Evolutionary conservation across 306 rosid species (phyloP), one percentile per base, ranked within the genome.

Genomic region (Prinsepia uniflora): DNA sequence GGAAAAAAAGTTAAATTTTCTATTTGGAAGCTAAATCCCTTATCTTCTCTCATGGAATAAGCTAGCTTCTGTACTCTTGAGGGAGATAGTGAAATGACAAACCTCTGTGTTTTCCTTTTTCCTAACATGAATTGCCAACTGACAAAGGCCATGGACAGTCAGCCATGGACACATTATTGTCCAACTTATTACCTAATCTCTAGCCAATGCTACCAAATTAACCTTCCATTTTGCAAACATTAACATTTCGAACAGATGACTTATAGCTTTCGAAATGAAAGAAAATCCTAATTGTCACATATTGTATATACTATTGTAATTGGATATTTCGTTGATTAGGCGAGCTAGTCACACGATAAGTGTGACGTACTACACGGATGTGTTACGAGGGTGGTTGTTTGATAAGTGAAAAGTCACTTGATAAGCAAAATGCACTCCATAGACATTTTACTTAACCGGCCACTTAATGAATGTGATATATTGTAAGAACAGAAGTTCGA

Each of bases 51-150:
- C n/a, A 70, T 18, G 65, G 54, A 70, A 20, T 55, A 19, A 52
- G 53, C 20, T 42, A 22, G 39, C 45, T 30, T 9, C 22, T 10
- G 54, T 59, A 13, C 20, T 22, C 41, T 57, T 24, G 11, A 52
- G 46, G 44, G 57, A 54, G 19, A 62, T 30, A 43, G 63, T 19
- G 30, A 70, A 44, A 63, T 47, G 50, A 62, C 66, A 61, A 56
- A 45, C 42, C 43, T 62, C 47, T 50, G 22, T 76, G 80, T 70
- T 76, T 76, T 62, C 62, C 59, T 76, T 76, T 76, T 71, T 68
- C 71, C 60, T 9, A 43, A 62, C 71, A 63, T 24, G 55, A 18
- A 50, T 56, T 55, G 17, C 17, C 34, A 70, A 40, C 13, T 15
- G 71, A 63, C 60, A 10, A 6, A 39, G 40, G 15, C 7, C 7